These are phyloP conservation scores for Neofusicoccum parvum DNA, from an alignment of 2,329 filamentous ascomycete genomes.

Conservation along the genomic window DNA sequence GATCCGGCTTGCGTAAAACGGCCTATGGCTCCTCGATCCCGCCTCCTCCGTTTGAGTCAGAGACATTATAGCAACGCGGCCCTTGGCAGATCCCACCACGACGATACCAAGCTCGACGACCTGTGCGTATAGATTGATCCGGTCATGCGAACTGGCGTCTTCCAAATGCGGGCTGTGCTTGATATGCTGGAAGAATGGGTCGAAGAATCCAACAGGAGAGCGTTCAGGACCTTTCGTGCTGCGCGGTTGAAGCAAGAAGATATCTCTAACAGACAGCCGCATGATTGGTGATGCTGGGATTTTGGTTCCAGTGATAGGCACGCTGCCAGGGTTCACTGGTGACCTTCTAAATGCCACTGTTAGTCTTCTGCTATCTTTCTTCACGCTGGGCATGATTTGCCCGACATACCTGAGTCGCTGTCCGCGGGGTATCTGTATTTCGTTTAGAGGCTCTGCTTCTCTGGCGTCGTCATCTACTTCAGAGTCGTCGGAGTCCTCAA, in stretches of 20 bases:
- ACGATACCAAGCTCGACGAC: constrained; percentile 73
- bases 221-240: constrained; percentile 1
- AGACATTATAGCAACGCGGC: constrained; percentile 64
- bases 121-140: constrained; percentile 64
- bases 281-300: constrained; percentile 37
- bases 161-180: not conserved
- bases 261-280: constrained; percentile 46
- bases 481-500: not conserved
- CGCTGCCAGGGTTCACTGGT: not conserved
- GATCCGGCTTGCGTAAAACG: constrained; percentile 52
- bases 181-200: constrained; percentile 24
- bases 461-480: not conserved
- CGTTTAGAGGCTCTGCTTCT: not conserved
- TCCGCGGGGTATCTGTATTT: not conserved
- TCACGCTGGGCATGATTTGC: not conserved
- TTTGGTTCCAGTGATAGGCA: not conserved
- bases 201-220: not conserved
- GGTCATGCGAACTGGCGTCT: constrained; percentile 40
- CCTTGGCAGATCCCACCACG: constrained; percentile 66
- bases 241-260: constrained; percentile 46
- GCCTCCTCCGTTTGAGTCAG: constrained; percentile 49
- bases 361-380: not conserved
- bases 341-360: not conserved
- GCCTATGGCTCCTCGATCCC: constrained; percentile 23
- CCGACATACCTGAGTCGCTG: not conserved